Base-by-base conservation (phyloP, 495 filamentous ascomycete species). In the Annulohypoxylon bovei region DNA sequence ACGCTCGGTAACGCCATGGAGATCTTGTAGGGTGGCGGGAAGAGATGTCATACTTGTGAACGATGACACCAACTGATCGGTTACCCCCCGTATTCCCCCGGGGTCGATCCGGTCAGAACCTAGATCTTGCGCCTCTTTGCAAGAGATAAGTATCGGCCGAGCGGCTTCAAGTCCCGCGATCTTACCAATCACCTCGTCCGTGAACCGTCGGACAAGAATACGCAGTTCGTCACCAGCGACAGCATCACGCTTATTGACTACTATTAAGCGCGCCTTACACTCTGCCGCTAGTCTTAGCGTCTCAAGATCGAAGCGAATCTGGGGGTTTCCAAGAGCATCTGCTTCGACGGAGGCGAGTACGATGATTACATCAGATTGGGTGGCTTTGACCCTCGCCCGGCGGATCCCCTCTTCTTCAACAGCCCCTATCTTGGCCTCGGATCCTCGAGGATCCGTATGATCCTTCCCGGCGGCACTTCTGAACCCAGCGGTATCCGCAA, bases 401-500 rank as follows among this genome's bases (percentile, higher is more conserved):
- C 90, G 88, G 75, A 99, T 99, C 1, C 95, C 95, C 75, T 99
- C 96, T 68, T 89, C 79, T 72, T 99, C 95, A 6, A 99, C 83
- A 14, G 85, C 87, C 1, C 95, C 92, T 70, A 95, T 86, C 47
- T 65, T 70, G 16, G 54, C 57, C 30, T 74, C 63, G 42, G 71
- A 25, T 33, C 58, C 61, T 25, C 33, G 58, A 59, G 52, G 47
- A 49, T 55, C 72, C 30, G 56, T 57, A 28, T 59, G 59, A n/a
- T 68, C 70, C 63, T 23, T 54, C 9, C 44, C 16, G 57, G 35
- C 47, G 56, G 62, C 27, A 46, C 79, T 79, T 49, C 87, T 86
- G 77, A 99, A 88, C 0, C 95, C 95, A 20, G 95, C 95, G 68
- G 95, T 97, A 78, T 99, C 95, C 18, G 93, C 95, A 53, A 98